Evolutionary conservation across 2,329 filamentous ascomycete genomes (phyloP), one percentile per base, ranked within the genome.

Genomic region (Fusarium oxysporum): DNA sequence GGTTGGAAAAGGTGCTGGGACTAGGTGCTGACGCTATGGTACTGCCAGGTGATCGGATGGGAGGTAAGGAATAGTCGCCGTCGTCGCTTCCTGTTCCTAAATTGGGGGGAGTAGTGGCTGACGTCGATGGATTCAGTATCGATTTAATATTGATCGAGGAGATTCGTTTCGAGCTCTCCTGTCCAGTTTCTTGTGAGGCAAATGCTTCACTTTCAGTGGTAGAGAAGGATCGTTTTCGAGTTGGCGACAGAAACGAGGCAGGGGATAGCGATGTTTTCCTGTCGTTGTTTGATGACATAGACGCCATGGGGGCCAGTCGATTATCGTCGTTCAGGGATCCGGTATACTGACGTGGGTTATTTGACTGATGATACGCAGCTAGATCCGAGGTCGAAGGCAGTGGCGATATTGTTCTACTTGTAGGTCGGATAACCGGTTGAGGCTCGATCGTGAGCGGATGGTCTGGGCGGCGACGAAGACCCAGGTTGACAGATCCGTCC

Each of bases 91-190:
- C 81, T 23, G 68, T 67, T 30, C 74, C 63, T 23, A 67, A 70
- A 13, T 70, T 72, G 25, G 73, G 68, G 28, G 73, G 61, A 37
- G 74, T 76, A 6, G 75, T 75, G n/a, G 74, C 71, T n/a, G 71
- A 72, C 12, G 71, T 76, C 21, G 82, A 77, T 6, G 90, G 90
- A 71, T 94, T 95, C 17, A 95, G 83, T 48, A 95, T 92, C 9
- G 92, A 93, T 72, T 91, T 93, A 69, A 95, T 94, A 11, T 92
- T 92, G 69, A 95, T 95, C 6, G 92, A 93, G 23, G 91, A 93
- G 8, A 94, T 82, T 19, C 92, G 89, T 78, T 92, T 87, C 45
- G 89, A 82, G 41, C 82, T 82, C 32, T 89, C 86, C 30, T 84
- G 82, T 5, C 83, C 82, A n/a, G 77, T 75, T 41, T 85, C 83